Base-by-base conservation (phyloP, 2,329 filamentous ascomycete genomes). In the Dactylellina haptotyla region DNA sequence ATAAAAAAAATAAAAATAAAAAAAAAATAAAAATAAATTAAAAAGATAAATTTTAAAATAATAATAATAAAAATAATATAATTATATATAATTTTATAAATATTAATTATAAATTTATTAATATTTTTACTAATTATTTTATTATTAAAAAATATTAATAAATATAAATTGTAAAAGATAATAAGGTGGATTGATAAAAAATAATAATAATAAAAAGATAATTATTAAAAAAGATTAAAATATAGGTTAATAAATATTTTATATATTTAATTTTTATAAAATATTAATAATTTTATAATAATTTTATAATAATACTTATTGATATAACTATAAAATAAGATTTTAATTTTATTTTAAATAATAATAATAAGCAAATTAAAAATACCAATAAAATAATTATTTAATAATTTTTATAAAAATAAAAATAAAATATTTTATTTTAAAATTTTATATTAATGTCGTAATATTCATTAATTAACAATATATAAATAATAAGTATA, bases 251-350 rank as follows among this genome's bases (percentile, higher is more conserved):
- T 30, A 30, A 48, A 48, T 20, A 20, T 23, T 48, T 3, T 3
- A 48, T 48, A 4, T 50, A 50, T 23, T 50, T 25, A 50, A 50
- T 50, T 28, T 28, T 30, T n/a, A 53, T 16, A 16, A 30, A 53
- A 16, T n/a, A 5, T n/a, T 53, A 30, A 53, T 30, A 30, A 16
- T n/a, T 32, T 30, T 3, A 12, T 32, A 53, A 30, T 53, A 32
- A 28, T 53, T 30, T 53, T n/a, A 5, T 28, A 28, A 30, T n/a
- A n/a, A 53, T 53, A 30, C 32, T 28, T 30, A 53, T n/a, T 28
- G 8, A 30, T 53, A 6, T 50, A 25, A 26, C 25, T 23, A 23
- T 25, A 23, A 25, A 4, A 23, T 23, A 23, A 50, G 5, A 28
- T 50, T 4, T 5, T 6, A 50, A 25, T 20, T 4, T 50, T 23